Base-by-base conservation (phyloP, 148 eudicot species). In the Drosera capensis region DNA sequence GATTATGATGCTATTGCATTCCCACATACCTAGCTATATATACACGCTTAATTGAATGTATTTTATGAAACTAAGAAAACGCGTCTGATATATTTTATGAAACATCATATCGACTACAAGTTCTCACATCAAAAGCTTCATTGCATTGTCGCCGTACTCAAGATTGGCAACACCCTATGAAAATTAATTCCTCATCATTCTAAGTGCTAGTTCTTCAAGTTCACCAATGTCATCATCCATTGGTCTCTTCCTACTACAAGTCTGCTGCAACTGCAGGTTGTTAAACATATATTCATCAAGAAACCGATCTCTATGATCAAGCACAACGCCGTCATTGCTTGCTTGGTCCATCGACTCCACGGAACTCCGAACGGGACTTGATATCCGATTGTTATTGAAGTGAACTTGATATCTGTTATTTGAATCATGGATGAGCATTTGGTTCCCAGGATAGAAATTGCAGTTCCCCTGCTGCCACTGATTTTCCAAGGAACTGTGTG, bases 151-250 rank as follows among this genome's bases (percentile, higher is more conserved):
- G n/a, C n/a, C n/a, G n/a, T n/a, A n/a, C n/a, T n/a, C n/a, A n/a
- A n/a, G n/a, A n/a, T n/a, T n/a, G n/a, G n/a, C n/a, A n/a, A n/a
- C n/a, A n/a, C n/a, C n/a, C n/a, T n/a, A n/a, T n/a, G n/a, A n/a
- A n/a, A 5, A 11, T 34, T 15, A 34, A 15, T 11, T 5, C 50
- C 67, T 69, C 76, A 72, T 79, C 79, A 75, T 79, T 48, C 82
- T 66, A 34, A 66, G 43, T 26, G 87, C 87, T 14, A 79, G 62
- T 46, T 55, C 87, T 66, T 79, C 82, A 43, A 79, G 82, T 65
- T 79, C 82, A 57, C 68, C 56, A 60, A 74, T 47, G 23, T 79
- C 86, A 22, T 59, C 65, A 28, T 51, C 67, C 0, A 71, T 58
- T 43, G 73, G 64, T 30, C 71, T 74, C 59, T 71, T 79, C 65